A percentile compares a stretch with the other conserved stretches of the same genome.
These are phyloP conservation scores for Boletus subcaerulescens DNA, from an alignment of 768 basidiomycete genomes.

Conservation along the genomic window DNA sequence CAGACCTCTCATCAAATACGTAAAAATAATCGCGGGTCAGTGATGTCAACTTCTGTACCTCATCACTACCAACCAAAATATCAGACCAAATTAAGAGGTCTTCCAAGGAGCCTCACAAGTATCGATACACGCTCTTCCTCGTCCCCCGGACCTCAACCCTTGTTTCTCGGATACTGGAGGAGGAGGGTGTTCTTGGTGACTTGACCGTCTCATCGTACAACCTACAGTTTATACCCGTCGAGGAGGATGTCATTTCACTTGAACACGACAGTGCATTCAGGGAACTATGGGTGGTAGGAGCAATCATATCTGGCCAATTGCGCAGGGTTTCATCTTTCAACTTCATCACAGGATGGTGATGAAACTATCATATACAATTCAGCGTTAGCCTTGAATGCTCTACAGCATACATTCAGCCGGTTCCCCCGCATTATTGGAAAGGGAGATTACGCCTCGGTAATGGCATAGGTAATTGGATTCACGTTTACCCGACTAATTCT, in stretches of 20 bases:
- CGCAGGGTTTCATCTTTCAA: background rate
- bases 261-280: conserved; percentile 84
- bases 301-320: background rate
- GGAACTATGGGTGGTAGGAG: conserved; percentile 86
- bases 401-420: conserved; percentile 81
- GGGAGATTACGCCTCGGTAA: conserved; percentile 80
- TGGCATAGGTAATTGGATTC: conserved; percentile 11
- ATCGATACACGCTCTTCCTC: conserved; percentile 83
- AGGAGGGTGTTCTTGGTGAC: conserved; percentile 98
- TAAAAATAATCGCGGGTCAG: conserved; percentile 88
- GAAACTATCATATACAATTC: conserved; percentile 89
- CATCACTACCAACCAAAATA: conserved; percentile 21
- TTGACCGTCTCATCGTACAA: conserved; percentile 83
- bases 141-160: conserved; percentile 87
- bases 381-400: conserved; percentile 75
- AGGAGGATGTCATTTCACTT: conserved; percentile 88
- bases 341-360: conserved; percentile 73
- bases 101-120: conserved; percentile 64
- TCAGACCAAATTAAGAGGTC: conserved; percentile 91
- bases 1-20: conserved; percentile 77
- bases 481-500: conserved; percentile 10
- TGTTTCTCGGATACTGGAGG: conserved; percentile 83
- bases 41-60: conserved; percentile 8
- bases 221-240: conserved; percentile 90
- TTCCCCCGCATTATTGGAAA: conserved; percentile 94